Percentiles rank a stretch among this genome's conserved stretches.
Evolutionary conservation across 495 filamentous ascomycete genomes (phyloP).

Genomic region (Penicillium paradoxum): DNA sequence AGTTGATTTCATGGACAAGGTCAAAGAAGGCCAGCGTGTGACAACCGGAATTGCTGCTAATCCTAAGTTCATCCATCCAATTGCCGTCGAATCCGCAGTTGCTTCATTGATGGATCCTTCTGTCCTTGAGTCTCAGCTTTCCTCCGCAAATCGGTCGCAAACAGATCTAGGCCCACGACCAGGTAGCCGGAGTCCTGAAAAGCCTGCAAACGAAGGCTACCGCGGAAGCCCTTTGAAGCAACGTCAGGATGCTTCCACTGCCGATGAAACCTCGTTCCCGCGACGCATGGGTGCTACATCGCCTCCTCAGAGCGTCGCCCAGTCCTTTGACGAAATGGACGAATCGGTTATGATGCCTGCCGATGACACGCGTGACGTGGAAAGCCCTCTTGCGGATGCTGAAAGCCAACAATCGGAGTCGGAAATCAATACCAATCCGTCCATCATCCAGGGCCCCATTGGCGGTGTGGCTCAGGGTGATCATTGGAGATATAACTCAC

Average conservation of each 20-base stretch:
- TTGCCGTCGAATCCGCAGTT: slow-evolving; percentile 80
- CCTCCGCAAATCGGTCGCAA: slow-evolving; percentile 35
- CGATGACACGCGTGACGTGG: slow-evolving; percentile 51
- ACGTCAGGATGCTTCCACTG: slow-evolving; percentile 35
- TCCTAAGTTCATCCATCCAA: slow-evolving; percentile 65
- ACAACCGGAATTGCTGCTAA: slow-evolving; percentile 59
- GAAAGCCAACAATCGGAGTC: slow-evolving; percentile 51
- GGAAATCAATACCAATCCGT: slow-evolving; percentile 74
- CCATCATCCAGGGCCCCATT: slow-evolving; percentile 65
- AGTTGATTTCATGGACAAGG: slow-evolving; percentile 51
- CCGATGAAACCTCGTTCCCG: slow-evolving; percentile 43
- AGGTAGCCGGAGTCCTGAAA: slow-evolving; percentile 19
- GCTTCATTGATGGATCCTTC: slow-evolving; percentile 82
- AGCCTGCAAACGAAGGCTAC: slow-evolving; percentile 11
- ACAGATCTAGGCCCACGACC: slow-evolving; percentile 27
- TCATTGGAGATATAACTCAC: slow-evolving; percentile 50
- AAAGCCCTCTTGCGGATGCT: slow-evolving; percentile 55
- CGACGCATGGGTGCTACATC: slow-evolving; percentile 52
- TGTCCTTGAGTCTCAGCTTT: slow-evolving; percentile 39
- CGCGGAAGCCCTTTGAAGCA: slow-evolving; percentile 46
- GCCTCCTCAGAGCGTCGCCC: slow-evolving; percentile 71
- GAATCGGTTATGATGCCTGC: slow-evolving; percentile 56
- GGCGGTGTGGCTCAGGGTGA: slow-evolving; percentile 47
- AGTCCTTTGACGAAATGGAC: slow-evolving; percentile 52
- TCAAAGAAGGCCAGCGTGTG: slow-evolving; percentile 63